Evolutionary conservation across 2,329 filamentous ascomycete species (phyloP).

Genomic region (Claviceps capensis): DNA sequence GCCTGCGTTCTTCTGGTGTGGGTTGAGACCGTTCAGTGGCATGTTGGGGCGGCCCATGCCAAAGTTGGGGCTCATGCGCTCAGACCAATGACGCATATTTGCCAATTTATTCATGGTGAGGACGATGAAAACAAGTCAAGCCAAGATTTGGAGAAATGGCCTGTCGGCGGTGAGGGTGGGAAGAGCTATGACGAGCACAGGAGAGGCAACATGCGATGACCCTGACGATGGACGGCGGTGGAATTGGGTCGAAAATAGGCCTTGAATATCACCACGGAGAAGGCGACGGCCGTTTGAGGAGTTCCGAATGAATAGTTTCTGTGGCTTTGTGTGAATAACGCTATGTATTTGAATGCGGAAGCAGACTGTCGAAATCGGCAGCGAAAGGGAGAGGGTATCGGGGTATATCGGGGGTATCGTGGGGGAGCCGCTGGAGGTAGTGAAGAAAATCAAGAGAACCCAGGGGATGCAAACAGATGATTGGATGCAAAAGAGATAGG

Average conservation of each 20-base stretch:
- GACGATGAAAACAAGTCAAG: neutral
- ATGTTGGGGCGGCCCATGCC: constrained; percentile 49
- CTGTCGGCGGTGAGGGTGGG: constrained; percentile 4
- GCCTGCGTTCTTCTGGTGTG: constrained; percentile 42
- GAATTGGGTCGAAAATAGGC: constrained; percentile 14
- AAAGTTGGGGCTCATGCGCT: constrained; percentile 55
- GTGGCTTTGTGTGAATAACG: neutral
- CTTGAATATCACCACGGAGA: constrained; percentile 11
- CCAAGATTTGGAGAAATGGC: neutral
- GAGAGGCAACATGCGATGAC: constrained; percentile 4
- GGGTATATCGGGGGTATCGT: constrained; percentile 10
- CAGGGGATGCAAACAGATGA: constrained; percentile 3
- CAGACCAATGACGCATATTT: constrained; percentile 60
- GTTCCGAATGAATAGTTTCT: neutral
- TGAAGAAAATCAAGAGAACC: constrained; percentile 4
- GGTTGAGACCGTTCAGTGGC: constrained; percentile 39
- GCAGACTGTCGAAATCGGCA: constrained; percentile 7
- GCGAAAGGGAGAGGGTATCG: constrained; percentile 9
- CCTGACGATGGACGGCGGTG: constrained; percentile 8
- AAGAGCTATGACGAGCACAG: constrained; percentile 1
- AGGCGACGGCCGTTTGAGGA: neutral
- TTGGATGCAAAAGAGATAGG: neutral
- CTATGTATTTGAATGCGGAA: neutral
- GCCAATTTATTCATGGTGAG: constrained; percentile 56
- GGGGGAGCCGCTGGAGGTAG: neutral